Evolutionary conservation across 2,329 filamentous ascomycete genomes (phyloP).

Genomic region (Aspergillus nomiae): DNA sequence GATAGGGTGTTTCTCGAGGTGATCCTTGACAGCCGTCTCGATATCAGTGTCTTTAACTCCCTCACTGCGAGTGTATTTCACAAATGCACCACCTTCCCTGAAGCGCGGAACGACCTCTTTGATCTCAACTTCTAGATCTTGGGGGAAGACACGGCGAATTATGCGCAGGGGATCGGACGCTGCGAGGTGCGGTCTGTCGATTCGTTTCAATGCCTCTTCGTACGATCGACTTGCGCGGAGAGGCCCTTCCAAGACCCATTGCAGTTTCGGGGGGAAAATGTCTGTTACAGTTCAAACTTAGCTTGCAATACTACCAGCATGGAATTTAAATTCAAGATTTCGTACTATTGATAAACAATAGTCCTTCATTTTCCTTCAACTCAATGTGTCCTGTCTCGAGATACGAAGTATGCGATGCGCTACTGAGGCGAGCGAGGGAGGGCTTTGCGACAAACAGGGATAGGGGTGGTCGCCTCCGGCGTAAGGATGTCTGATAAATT

Average conservation of each 20-base stretch:
- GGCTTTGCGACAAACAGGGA: neutral
- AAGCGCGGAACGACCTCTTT: constrained; percentile 80
- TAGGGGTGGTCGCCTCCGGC: constrained; percentile 4
- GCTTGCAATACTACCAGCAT: neutral
- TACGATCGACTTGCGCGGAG: constrained; percentile 48
- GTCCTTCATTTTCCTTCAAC: constrained; percentile 73
- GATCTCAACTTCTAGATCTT: constrained; percentile 65
- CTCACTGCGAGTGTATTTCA: constrained; percentile 71
- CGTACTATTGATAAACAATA: constrained; percentile 88
- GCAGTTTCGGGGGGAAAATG: constrained; percentile 78
- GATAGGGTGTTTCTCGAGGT: constrained; percentile 69
- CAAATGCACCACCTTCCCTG: constrained; percentile 90
- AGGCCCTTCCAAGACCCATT: constrained; percentile 61
- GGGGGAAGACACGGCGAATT: constrained; percentile 64
- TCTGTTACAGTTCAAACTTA: constrained; percentile 52
- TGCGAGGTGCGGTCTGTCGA: constrained; percentile 54
- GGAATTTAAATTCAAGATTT: neutral
- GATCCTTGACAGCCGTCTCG: constrained; percentile 61
- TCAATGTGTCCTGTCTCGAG: constrained; percentile 79
- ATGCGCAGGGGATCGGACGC: constrained; percentile 60
- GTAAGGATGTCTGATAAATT: constrained; percentile 4
- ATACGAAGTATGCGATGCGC: constrained; percentile 50
- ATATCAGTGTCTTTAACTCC: constrained; percentile 55
- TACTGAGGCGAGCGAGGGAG: constrained; percentile 1
- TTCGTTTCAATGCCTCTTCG: constrained; percentile 52